phyloP scores from a whole-genome alignment of 345 rosid species.

The Euclidium syriacum region DNA sequence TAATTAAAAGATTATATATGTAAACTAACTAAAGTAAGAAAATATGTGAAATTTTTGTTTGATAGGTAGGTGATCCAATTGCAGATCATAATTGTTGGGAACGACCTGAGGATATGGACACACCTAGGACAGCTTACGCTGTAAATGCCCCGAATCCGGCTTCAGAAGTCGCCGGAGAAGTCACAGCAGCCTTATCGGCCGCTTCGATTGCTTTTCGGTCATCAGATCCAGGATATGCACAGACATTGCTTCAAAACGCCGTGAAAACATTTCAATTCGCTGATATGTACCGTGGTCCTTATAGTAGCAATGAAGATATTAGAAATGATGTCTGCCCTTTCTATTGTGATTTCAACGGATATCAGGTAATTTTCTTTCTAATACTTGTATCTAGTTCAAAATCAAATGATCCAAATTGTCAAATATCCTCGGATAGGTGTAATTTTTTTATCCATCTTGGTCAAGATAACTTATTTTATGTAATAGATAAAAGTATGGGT shows the following conservation, averaged over 20 bases:
- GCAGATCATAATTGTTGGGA: slow-evolving; percentile 93
- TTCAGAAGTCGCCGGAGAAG: slow-evolving; percentile 88
- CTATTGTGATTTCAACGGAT: slow-evolving; percentile 81
- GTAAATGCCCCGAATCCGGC: slow-evolving; percentile 87
- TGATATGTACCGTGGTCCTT: slow-evolving; percentile 82
- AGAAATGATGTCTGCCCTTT: slow-evolving; percentile 83
- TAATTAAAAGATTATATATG: neutral
- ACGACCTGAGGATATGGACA: slow-evolving; percentile 97
- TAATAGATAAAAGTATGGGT: too few species aligned
- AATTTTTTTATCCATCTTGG: too few species aligned
- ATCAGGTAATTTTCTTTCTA: slow-evolving; percentile 45
- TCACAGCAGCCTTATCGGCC: slow-evolving; percentile 82
- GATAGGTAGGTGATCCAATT: slow-evolving; percentile 88
- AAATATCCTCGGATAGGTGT: too few species aligned
- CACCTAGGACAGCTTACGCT: slow-evolving; percentile 63
- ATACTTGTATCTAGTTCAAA: too few species aligned
- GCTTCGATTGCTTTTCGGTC: slow-evolving; percentile 80
- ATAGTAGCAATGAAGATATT: slow-evolving; percentile 69
- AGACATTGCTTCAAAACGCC: slow-evolving; percentile 62
- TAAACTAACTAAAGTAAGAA: slow-evolving; percentile 5
- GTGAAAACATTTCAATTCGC: slow-evolving; percentile 58
- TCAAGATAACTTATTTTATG: too few species aligned
- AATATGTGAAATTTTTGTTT: neutral
- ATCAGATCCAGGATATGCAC: slow-evolving; percentile 74
- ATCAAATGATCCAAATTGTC: too few species aligned